phyloP scores from a whole-genome alignment of 495 filamentous ascomycete species.

The Xylaria curta region DNA sequence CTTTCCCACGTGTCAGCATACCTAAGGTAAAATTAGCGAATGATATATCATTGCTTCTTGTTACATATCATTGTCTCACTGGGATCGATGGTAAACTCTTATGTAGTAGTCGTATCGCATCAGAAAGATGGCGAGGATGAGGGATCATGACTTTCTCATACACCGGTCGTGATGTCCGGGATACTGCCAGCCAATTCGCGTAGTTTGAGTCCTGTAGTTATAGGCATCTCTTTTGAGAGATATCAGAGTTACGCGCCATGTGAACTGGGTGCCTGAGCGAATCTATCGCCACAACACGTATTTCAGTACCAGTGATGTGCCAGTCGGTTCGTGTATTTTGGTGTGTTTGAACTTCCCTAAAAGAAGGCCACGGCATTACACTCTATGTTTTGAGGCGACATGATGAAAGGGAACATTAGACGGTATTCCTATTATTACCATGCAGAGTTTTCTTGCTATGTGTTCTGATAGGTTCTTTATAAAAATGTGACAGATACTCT shows the following conservation, averaged over 20 bases:
- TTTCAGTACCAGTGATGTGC: not conserved
- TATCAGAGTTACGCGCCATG: not conserved
- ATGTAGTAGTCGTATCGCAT: too few relatives aligned
- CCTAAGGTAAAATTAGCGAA: not conserved
- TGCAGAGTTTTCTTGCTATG: not conserved
- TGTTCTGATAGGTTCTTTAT: not conserved
- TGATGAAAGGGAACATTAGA: not conserved
- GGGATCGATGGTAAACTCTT: too few relatives aligned
- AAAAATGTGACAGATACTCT: not conserved
- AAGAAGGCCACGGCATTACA: not conserved
- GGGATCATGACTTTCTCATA: not conserved
- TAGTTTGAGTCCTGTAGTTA: not conserved
- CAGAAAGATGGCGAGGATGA: not conserved
- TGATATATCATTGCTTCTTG: not conserved
- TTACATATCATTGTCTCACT: not conserved
- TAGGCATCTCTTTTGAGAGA: not conserved
- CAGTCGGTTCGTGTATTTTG: too few relatives aligned
- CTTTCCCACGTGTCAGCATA: not conserved
- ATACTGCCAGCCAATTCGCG: not conserved
- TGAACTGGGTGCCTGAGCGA: not conserved
- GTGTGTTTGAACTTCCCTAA: not conserved
- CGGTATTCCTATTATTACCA: not conserved
- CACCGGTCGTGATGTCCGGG: not conserved
- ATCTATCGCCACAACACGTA: not conserved
- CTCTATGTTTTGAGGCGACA: not conserved